Percentiles rank a stretch among this genome's conserved stretches.
Conservation (phyloP, 306 rosid genomes). For the Vachellia pachyceras region DNA sequence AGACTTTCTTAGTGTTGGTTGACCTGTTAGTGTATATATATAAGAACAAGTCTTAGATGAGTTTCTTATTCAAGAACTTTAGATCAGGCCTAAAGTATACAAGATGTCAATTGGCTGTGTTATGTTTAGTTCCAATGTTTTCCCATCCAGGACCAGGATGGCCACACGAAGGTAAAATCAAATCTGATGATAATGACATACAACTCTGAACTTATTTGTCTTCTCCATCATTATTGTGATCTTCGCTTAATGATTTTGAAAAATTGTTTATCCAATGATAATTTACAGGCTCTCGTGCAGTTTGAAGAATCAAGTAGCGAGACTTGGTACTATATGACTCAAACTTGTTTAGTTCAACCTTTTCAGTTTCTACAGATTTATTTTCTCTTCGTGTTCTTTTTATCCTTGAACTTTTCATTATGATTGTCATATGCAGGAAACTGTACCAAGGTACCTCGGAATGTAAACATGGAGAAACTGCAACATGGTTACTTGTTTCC, state of each 20-base stretch:
- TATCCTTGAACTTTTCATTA: slow-evolving; percentile 4
- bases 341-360: slow-evolving; percentile 25
- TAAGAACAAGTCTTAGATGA: slow-evolving; percentile 33
- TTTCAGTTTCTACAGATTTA: background rate
- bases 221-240: slow-evolving; percentile 13
- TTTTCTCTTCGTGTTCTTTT: slow-evolving; percentile 12
- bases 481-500: slow-evolving; percentile 71
- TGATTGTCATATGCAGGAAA: slow-evolving; percentile 51
- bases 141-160: slow-evolving; percentile 53
- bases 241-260: background rate
- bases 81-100: slow-evolving; percentile 36
- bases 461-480: slow-evolving; percentile 70
- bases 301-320: slow-evolving; percentile 43
- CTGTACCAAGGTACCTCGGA: slow-evolving; percentile 66
- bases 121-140: slow-evolving; percentile 37
- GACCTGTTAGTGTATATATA: slow-evolving; percentile 19
- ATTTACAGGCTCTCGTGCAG: slow-evolving; percentile 48
- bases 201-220: no score
- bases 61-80: slow-evolving; percentile 37
- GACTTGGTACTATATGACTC: slow-evolving; percentile 50
- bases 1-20: slow-evolving; percentile 19
- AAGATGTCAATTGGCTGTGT: slow-evolving; percentile 40
- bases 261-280: slow-evolving; percentile 14
- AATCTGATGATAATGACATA: slow-evolving; percentile 2
- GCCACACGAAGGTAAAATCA: slow-evolving; percentile 50